Evolutionary conservation across 805 yeast genomes (phyloP), one percentile per base, ranked within the genome.

Genomic region (Zygoascus ofunaensis): DNA sequence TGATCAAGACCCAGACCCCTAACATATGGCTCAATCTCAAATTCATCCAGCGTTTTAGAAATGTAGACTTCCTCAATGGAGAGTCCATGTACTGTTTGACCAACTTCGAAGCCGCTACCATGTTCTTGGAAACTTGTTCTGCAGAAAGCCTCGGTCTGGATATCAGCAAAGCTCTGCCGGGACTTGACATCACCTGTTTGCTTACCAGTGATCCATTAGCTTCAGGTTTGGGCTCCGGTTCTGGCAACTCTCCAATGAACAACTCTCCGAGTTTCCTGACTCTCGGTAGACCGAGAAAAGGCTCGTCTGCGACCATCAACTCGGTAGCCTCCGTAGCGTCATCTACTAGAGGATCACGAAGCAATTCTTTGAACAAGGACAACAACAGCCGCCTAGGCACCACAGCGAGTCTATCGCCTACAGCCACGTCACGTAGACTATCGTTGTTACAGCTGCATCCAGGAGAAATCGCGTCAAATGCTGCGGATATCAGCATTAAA

Each of bases 101-200:
- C 17, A 68, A 69, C 46, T 54, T 66, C 33, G 73, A 68, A 44
- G 73, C 73, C 2, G 68, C 69, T 5, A 56, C 65, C 8, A 60
- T 58, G 24, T 60, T 68, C 39, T 41, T 68, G 19, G 66, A 65
- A 41, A 54, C 63, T 10, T 52, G 63, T 15, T 58, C 61, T 15
- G 48, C 62, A 30, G 58, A 58, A 4, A 51, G 59, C 4, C 46
- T 67, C 19, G 61, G 60, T 10, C 48, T 57, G 4, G 64, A 60
- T 5, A 38, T 48, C 28, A 34, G 50, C 14, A 41, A 42, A 23
- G 33, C 46, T 26, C 49, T 50, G 10, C 24, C 40, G 7, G 39
- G 43, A 18, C 26, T 50, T 18, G 58, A 54, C 28, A 37, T 48
- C 23, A 35, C 54, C 4, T 43, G 52, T 4, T 38, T 52, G 40